Evolutionary conservation across 768 basidiomycete genomes (phyloP), one percentile per base, ranked within the genome.

Genomic region (Lactifluus subvellereus): DNA sequence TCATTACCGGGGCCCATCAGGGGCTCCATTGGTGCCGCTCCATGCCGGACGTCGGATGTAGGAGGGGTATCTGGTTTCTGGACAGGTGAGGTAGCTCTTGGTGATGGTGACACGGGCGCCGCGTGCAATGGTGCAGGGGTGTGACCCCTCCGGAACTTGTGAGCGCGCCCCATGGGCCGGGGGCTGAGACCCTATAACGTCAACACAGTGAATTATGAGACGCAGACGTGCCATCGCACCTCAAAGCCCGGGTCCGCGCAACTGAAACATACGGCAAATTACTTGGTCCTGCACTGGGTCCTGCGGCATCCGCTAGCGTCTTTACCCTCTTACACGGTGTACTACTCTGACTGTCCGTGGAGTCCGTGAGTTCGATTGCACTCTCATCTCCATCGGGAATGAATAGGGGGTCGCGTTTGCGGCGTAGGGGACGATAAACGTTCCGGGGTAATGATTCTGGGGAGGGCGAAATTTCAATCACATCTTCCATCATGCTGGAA

Each of bases 321-420:
- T 63, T 66, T 7, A 43, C 38, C 33, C 37, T 62, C 30, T 60
- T 66, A 18, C 37, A 61, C 0, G 61, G 50, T 4, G 59, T 40
- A 0, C 57, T 51, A 38, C 45, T 43, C 48, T 55, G 47, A 7
- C 80, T 81, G 55, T 72, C 70, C 51, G 83, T 81, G 27, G 81
- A 80, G 68, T 85, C 83, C 1, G 79, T 75, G 64, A 84, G 72
- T 66, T 83, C 83, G 62, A 84, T 82, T 30, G 82, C 72, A 57
- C 76, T 70, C 35, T 67, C 68, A 10, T 54, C 22, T 3, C 33
- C 55, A 30, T 66, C 65, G 16, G 27, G 55, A 13, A 52, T 45
- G 47, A 52, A 62, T 32, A 67, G 47, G 22, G 64, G 47, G 14
- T 51, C 20, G 47, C 61, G 67, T 11, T 66, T 67, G 54, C 45